These are phyloP conservation scores for Mariannaea elegans DNA, from an alignment of 2,329 filamentous ascomycete species.

Conservation along the genomic window DNA sequence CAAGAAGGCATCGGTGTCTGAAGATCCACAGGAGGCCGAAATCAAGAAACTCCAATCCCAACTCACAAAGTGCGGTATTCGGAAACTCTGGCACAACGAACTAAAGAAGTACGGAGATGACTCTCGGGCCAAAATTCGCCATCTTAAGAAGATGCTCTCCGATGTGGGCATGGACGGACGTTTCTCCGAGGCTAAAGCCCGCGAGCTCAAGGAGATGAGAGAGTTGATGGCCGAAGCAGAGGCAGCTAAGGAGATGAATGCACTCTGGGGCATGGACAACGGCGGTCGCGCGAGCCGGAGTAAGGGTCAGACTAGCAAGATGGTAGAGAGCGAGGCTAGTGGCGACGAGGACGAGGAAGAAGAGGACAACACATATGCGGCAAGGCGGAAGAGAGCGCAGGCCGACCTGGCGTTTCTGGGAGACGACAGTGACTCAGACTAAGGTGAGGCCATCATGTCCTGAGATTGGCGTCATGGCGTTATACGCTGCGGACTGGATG, in stretches of 20 bases:
- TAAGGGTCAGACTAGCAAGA: conserved; percentile 43
- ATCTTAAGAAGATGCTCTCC: conserved; percentile 80
- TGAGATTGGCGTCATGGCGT: background rate
- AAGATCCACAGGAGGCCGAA: conserved; percentile 75
- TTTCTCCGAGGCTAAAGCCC: conserved; percentile 85
- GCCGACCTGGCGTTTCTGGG: conserved; percentile 72
- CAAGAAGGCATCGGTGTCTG: conserved; percentile 44
- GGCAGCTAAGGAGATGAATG: conserved; percentile 82
- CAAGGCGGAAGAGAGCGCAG: conserved; percentile 57
- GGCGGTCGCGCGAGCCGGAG: conserved; percentile 53
- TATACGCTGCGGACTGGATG: background rate
- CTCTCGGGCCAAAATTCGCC: conserved; percentile 79
- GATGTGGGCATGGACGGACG: conserved; percentile 90
- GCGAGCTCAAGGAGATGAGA: conserved; percentile 84
- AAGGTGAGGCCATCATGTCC: background rate
- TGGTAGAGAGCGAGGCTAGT: conserved; percentile 45
- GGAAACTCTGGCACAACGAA: conserved; percentile 90
- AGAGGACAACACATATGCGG: conserved; percentile 49
- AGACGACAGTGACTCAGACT: conserved; percentile 73
- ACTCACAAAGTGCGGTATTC: conserved; percentile 88
- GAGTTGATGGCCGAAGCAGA: conserved; percentile 88
- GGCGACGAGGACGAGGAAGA: conserved; percentile 39
- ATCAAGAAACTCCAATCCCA: conserved; percentile 90
- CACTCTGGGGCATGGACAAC: conserved; percentile 72
- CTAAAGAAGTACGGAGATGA: conserved; percentile 78